Evolutionary conservation across 768 basidiomycete genomes (phyloP), one percentile per base, ranked within the genome.

Genomic region (Floccularia luteovirens): DNA sequence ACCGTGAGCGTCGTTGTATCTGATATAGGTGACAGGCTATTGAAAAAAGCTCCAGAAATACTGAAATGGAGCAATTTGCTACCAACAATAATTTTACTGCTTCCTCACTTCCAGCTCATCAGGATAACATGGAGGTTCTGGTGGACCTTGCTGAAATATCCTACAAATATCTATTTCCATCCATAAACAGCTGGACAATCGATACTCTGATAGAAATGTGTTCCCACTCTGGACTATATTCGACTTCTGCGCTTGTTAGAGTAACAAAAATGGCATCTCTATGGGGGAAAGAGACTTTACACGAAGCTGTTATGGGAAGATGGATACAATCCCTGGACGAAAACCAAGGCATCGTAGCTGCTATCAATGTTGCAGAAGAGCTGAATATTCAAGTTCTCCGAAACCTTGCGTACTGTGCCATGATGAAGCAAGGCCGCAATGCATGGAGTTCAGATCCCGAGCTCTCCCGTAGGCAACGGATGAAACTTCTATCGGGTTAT

Each of bases 201-300:
- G 14, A 28, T 8, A 14, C 27, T 38, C 14, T 28, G 14, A 8
- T 28, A 14, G 14, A 8, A 14, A 28, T 28, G 14, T 8, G 14
- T 8, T 8, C 27, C 10, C 27, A 8, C 8, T 8, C 8, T 28
- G 27, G 10, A 28, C 8, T 8, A 14, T 28, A 8, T 28, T 28
- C 27, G 8, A 14, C 27, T 8, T 8, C 8, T 8, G 14, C 8
- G 8, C 27, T 75, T 27, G 60, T 62, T 4, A 64, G 72, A 42
- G 56, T 75, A 39, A 77, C 75, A 2, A 71, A 74, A 46, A 62
- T 74, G 14, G 72, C 74, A 1, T 64, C 69, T 17, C 61, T 76
- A 3, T 75, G 72, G 52, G 66, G 72, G 30, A 63, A 67, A 27
- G 57, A 58, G 2, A 60, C 62, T 28, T 63, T 77, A 2, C 62